Evolutionary conservation across 352 stramenopile species (phyloP), one percentile per base, ranked within the genome.

Genomic region (Aphanomyces stellatus): DNA sequence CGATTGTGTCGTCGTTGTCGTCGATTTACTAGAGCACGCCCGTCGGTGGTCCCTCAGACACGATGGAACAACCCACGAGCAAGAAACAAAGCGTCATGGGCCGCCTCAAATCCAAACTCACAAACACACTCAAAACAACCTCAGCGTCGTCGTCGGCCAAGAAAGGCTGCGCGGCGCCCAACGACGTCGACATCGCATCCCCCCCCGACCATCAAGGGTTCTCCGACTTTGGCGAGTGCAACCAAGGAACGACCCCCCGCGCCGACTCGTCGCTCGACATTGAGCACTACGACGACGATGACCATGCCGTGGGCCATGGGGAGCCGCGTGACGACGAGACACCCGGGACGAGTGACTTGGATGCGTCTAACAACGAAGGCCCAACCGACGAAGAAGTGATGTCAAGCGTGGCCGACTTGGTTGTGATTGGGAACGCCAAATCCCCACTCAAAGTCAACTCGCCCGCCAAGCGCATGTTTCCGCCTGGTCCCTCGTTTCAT

Each of bases 31-130:
- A 51, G 25, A 51, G 25, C 6, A 22, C 7, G 42, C 42, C 42
- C 42, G 25, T 51, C 42, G 42, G 42, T 51, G 7, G 42, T 51
- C 25, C n/a, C n/a, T n/a, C n/a, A n/a, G n/a, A n/a, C n/a, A 22
- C 42, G 8, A 51, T 34, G 49, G 7, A 57, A 24, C 13, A 37
- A 11, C 15, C 25, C 13, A 30, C 13, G 22, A 30, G 49, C 41
- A 67, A 67, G 60, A 67, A 67, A 43, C 13, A 28, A 22, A 31
- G 34, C 37, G 46, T 67, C 41, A 67, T 67, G 60, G 60, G 60
- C 34, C 60, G 60, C 6, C 60, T 67, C 60, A 67, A 67, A 41
- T 67, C 60, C 60, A 67, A 67, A 41, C 33, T 67, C 60, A 37
- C 60, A 11, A 63, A 30, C 41, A 46, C 15, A 24, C 43, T n/a